Evolutionary conservation across 208 protist genomes (phyloP).

Genomic region (Leptomonas pyrrhocoris): DNA sequence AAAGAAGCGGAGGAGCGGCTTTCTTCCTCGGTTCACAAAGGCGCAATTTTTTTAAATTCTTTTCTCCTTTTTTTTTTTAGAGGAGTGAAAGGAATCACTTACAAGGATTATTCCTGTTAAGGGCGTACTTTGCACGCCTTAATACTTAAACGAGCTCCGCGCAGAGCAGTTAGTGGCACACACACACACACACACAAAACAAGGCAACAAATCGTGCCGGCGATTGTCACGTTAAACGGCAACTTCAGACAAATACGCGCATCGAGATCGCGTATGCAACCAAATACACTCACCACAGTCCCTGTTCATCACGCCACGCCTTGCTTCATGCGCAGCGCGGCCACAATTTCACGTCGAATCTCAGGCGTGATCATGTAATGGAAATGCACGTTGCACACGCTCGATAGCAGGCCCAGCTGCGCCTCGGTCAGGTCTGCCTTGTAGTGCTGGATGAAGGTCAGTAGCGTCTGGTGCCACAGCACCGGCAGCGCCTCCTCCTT

Average conservation of each 20-base stretch:
- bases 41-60: no score
- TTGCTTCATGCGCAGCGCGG: conserved; percentile 43
- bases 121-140: no score
- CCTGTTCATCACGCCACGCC: not conserved
- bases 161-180: not conserved
- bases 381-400: conserved; percentile 84
- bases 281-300: not conserved
- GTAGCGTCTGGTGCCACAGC: conserved; percentile 97
- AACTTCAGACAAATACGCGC: not conserved
- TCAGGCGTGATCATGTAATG: conserved; percentile 91
- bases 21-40: no score
- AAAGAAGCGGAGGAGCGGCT: no score
- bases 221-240: not conserved
- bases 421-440: conserved; percentile 82
- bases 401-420: conserved; percentile 72
- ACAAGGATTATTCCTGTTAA: no score
- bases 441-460: conserved; percentile 93
- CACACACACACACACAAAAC: not conserved
- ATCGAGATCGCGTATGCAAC: not conserved
- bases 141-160: conserved; percentile 3
- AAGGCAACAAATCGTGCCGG: not conserved
- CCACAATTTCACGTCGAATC: conserved; percentile 78
- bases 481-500: conserved; percentile 92
- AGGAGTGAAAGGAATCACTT: not conserved
- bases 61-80: not conserved